These are phyloP conservation scores for Terana coerulea DNA, from an alignment of 768 basidiomycete species.

Conservation along the genomic window DNA sequence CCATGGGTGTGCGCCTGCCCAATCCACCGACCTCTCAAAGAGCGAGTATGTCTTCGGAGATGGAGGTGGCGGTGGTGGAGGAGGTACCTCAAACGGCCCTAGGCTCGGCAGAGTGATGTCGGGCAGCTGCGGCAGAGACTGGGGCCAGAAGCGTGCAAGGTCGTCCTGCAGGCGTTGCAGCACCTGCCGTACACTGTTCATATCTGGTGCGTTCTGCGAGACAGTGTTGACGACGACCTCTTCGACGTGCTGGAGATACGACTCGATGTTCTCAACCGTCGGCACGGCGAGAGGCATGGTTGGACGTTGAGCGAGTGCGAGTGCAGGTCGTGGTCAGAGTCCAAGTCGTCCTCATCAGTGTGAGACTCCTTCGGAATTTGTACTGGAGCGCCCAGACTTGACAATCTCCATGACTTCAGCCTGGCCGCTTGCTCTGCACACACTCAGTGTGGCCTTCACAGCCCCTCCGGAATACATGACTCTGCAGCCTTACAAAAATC, in stretches of 20 bases:
- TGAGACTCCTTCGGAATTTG: too few species aligned
- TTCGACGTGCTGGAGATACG: constrained; percentile 64
- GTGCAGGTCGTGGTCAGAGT: not conserved
- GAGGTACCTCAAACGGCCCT: constrained; percentile 70
- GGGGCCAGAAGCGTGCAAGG: constrained; percentile 75
- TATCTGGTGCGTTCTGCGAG: constrained; percentile 51
- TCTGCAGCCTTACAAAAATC: too few species aligned
- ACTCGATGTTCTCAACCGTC: constrained; percentile 61
- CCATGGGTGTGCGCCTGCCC: constrained; percentile 60
- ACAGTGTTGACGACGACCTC: constrained; percentile 56
- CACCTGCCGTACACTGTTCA: constrained; percentile 63
- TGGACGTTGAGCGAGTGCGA: not conserved
- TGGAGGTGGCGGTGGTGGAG: constrained; percentile 58
- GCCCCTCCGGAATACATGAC: too few species aligned
- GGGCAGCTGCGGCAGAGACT: constrained; percentile 37
- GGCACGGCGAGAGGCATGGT: constrained; percentile 20
- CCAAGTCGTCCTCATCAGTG: too few species aligned
- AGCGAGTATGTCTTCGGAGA: constrained; percentile 48
- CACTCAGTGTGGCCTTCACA: too few species aligned
- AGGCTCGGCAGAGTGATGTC: constrained; percentile 61
- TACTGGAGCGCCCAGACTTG: too few species aligned
- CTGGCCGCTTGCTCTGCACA: too few species aligned
- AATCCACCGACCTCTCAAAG: constrained; percentile 45
- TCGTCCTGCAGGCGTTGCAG: constrained; percentile 73
- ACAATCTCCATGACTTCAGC: too few species aligned